Percentiles rank a stretch among this genome's conserved stretches.
Conservation (phyloP, 83 land plant species). For the Picea mariana region DNA sequence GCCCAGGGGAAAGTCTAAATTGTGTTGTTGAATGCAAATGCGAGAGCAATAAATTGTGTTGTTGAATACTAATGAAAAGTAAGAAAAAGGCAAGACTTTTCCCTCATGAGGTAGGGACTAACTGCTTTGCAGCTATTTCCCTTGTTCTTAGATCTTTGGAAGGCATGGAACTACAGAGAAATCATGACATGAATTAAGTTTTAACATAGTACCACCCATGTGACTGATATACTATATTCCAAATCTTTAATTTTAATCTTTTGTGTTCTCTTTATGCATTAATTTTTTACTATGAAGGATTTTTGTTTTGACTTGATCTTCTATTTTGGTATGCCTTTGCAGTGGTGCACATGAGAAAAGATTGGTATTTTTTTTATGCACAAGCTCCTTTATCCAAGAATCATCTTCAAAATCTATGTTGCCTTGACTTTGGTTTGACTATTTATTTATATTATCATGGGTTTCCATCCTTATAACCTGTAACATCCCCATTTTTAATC, state of each 20-base stretch:
- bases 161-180: not conserved
- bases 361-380: not conserved
- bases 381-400: not conserved
- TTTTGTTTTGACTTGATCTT: not conserved
- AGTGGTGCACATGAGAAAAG: slow-evolving; percentile 4
- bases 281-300: not conserved
- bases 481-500: no score
- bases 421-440: slow-evolving; percentile 2
- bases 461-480: not conserved
- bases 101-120: no score
- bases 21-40: no score
- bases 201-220: not conserved
- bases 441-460: slow-evolving; percentile 3
- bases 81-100: no score
- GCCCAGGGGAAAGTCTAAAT: no score
- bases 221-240: not conserved
- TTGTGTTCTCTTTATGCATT: not conserved
- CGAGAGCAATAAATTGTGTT: no score
- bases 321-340: not conserved
- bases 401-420: slow-evolving; percentile 3
- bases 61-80: no score
- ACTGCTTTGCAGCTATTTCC: no score
- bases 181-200: not conserved
- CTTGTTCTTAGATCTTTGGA: not conserved
- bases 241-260: no score